A percentile compares a stretch with the other conserved stretches of the same genome.
phyloP scores from a whole-genome alignment of 1,284 basidiomycete genomes.

The Cerrena zonata region DNA sequence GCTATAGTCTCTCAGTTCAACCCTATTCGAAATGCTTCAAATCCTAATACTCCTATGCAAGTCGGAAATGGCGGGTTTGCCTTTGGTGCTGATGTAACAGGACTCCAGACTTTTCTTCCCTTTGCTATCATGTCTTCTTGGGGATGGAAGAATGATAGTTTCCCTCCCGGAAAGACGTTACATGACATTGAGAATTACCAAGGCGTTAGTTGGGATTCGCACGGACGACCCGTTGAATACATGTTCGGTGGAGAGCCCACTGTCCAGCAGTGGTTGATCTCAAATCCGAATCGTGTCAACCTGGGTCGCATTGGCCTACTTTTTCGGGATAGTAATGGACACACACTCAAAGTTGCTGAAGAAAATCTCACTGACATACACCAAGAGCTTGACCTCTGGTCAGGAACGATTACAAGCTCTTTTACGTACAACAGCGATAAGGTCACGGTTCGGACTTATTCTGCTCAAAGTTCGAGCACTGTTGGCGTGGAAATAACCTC shows the following conservation, averaged over 20 bases:
- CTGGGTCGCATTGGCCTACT: constrained; percentile 46
- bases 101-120: constrained; percentile 52
- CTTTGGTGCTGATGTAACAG: constrained; percentile 54
- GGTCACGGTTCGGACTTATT: constrained; percentile 38
- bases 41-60: constrained; percentile 47
- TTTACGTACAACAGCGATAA: constrained; percentile 35
- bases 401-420: constrained; percentile 42
- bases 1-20: constrained; percentile 47
- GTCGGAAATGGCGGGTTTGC: constrained; percentile 60
- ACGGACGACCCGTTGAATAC: constrained; percentile 46
- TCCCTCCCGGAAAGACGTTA: constrained; percentile 39
- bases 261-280: constrained; percentile 52
- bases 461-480: constrained; percentile 35
- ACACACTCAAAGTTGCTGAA: constrained; percentile 33
- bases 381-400: constrained; percentile 53
- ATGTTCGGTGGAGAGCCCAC: constrained; percentile 44
- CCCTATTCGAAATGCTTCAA: constrained; percentile 45
- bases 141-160: constrained; percentile 59
- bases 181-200: constrained; percentile 43
- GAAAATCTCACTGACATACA: constrained; percentile 29
- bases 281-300: constrained; percentile 55
- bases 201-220: constrained; percentile 46
- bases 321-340: constrained; percentile 32
- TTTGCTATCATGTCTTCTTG: constrained; percentile 54
- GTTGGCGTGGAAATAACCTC: constrained; percentile 40